Conservation (phyloP, 768 basidiomycete species). For the Leccinum olivaceopallidum region DNA sequence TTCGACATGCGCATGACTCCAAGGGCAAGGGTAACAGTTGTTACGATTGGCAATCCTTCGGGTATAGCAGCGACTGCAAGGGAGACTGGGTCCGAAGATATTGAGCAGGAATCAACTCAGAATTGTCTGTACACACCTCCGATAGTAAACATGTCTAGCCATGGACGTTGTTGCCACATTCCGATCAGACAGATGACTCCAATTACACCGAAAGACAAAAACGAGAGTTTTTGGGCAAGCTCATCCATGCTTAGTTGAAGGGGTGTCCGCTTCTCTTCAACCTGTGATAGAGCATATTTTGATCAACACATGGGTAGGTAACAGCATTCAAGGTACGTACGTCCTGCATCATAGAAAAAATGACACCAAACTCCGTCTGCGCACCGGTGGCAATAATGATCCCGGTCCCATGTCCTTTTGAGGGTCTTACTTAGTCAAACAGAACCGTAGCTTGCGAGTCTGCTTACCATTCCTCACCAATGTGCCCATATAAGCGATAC, state of each 20-base stretch:
- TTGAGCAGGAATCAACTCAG: slow-evolving; percentile 6
- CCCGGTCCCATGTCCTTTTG: slow-evolving; percentile 74
- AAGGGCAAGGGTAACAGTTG: slow-evolving; percentile 93
- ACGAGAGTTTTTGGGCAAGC: slow-evolving; percentile 87
- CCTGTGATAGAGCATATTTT: slow-evolving; percentile 28
- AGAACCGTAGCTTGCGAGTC: not conserved
- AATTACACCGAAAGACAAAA: slow-evolving; percentile 91
- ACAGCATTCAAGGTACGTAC: slow-evolving; percentile 40
- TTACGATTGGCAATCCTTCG: slow-evolving; percentile 95
- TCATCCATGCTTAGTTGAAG: slow-evolving; percentile 96
- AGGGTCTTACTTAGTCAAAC: slow-evolving; percentile 4
- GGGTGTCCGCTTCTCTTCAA: slow-evolving; percentile 90
- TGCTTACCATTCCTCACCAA: slow-evolving; percentile 80
- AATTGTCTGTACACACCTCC: slow-evolving; percentile 61
- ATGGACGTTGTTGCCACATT: slow-evolving; percentile 78
- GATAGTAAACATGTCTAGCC: slow-evolving; percentile 99
- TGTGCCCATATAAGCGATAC: slow-evolving; percentile 96
- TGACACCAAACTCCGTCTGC: slow-evolving; percentile 92
- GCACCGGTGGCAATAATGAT: slow-evolving; percentile 85
- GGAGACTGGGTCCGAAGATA: slow-evolving; percentile 60
- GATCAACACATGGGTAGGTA: not conserved
- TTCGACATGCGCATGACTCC: slow-evolving; percentile 94
- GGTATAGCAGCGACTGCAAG: slow-evolving; percentile 98
- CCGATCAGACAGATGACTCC: slow-evolving; percentile 92
- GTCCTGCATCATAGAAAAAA: slow-evolving; percentile 99